These are phyloP conservation scores for Capronia americana DNA, from an alignment of 2,329 filamentous ascomycete species.

Conservation along the genomic window DNA sequence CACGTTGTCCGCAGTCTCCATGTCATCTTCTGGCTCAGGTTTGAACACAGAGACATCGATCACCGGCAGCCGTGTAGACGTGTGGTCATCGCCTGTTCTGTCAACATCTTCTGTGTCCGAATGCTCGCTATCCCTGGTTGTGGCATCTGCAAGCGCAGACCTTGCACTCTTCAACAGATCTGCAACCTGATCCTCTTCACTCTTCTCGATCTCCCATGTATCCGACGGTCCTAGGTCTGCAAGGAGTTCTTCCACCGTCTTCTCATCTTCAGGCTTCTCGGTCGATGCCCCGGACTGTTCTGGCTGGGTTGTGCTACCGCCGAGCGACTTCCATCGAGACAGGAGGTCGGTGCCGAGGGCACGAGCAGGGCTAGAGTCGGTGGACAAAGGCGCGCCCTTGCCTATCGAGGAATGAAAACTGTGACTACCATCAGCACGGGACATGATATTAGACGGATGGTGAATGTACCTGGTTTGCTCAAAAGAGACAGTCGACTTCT, in stretches of 20 bases:
- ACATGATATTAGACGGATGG: not conserved
- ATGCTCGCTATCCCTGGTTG: slow-evolving; percentile 11
- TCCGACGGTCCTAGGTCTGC: slow-evolving; percentile 43
- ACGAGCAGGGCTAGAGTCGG: slow-evolving; percentile 33
- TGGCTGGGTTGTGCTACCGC: slow-evolving; percentile 19
- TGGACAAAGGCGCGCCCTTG: not conserved
- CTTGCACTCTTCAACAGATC: slow-evolving; percentile 40
- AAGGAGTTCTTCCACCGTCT: slow-evolving; percentile 44
- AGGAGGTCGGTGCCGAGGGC: slow-evolving; percentile 37
- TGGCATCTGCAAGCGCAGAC: slow-evolving; percentile 30
- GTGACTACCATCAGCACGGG: slow-evolving; percentile 24
- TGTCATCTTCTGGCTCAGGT: slow-evolving; percentile 29
- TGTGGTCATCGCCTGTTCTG: not conserved
- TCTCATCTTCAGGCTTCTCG: slow-evolving; percentile 37
- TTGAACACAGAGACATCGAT: slow-evolving; percentile 37
- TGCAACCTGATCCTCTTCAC: slow-evolving; percentile 40
- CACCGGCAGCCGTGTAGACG: slow-evolving; percentile 18
- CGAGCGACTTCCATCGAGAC: slow-evolving; percentile 37
- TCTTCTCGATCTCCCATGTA: slow-evolving; percentile 36
- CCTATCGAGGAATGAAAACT: slow-evolving; percentile 22
- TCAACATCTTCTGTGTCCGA: slow-evolving; percentile 20
- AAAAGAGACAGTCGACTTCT: slow-evolving; percentile 44
- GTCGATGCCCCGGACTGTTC: slow-evolving; percentile 5
- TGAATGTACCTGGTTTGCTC: slow-evolving; percentile 40
- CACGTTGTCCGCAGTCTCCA: slow-evolving; percentile 25